Conservation (phyloP, 345 rosid species). For the Lepidium sativum region DNA sequence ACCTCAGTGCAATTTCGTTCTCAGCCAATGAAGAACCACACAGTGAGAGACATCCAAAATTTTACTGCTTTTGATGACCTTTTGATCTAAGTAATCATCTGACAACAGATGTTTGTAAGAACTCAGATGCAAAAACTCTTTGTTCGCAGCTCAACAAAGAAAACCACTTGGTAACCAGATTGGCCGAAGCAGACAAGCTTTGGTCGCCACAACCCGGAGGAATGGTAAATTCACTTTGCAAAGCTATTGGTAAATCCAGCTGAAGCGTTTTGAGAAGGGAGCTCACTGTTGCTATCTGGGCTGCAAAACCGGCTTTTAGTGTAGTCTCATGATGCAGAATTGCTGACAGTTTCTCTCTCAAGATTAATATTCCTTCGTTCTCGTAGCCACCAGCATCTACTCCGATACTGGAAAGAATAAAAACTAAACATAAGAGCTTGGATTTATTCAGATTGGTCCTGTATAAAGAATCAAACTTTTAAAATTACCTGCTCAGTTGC, state of each 20-base stretch:
- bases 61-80: slow-evolving; percentile 2
- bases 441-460: neutral
- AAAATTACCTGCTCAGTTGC: slow-evolving; percentile 66
- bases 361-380: slow-evolving; percentile 37
- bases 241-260: slow-evolving; percentile 23
- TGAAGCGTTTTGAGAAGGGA: slow-evolving; percentile 46
- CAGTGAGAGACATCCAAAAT: slow-evolving; percentile 2
- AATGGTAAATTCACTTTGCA: slow-evolving; percentile 13
- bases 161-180: slow-evolving; percentile 53
- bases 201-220: slow-evolving; percentile 2
- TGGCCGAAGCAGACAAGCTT: slow-evolving; percentile 25
- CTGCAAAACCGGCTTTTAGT: slow-evolving; percentile 36
- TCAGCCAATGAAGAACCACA: slow-evolving; percentile 1
- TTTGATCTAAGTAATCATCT: neutral
- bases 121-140: slow-evolving; percentile 16
- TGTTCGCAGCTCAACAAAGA: slow-evolving; percentile 36
- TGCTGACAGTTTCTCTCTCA: slow-evolving; percentile 41
- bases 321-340: slow-evolving; percentile 37
- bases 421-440: neutral
- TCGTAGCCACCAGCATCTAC: slow-evolving; percentile 53
- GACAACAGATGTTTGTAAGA: slow-evolving; percentile 18
- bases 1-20: neutral
- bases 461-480: neutral
- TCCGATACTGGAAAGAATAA: slow-evolving; percentile 48
- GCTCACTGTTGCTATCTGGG: slow-evolving; percentile 45